Conservation (phyloP, 768 basidiomycete genomes). For the Lactifluus subvellereus region DNA sequence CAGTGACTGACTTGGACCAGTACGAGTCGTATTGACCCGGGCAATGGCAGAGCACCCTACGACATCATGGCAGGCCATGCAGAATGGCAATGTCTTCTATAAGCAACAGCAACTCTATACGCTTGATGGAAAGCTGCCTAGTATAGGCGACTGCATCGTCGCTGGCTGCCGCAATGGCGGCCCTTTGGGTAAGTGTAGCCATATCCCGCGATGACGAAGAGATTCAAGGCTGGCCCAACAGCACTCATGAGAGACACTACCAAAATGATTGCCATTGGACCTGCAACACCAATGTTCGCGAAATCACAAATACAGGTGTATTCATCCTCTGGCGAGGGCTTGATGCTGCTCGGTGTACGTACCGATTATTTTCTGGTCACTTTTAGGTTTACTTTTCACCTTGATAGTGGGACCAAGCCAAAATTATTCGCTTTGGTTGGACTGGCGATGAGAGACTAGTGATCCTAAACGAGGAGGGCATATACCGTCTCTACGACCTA, state of each 20-base stretch:
- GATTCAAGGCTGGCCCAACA: constrained; percentile 29
- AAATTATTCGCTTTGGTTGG: constrained; percentile 80
- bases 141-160: constrained; percentile 72
- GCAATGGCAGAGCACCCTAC: constrained; percentile 65
- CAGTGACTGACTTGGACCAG: too few relatives aligned
- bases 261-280: constrained; percentile 70
- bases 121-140: constrained; percentile 69
- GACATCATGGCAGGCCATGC: constrained; percentile 85
- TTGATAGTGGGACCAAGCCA: constrained; percentile 83
- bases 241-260: constrained; percentile 84
- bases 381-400: constrained; percentile 16
- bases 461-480: constrained; percentile 87
- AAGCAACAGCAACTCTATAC: constrained; percentile 79
- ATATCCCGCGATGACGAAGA: background rate
- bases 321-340: constrained; percentile 74
- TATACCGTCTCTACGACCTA: constrained; percentile 84
- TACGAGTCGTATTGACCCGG: background rate
- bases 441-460: constrained; percentile 75
- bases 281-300: constrained; percentile 47
- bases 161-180: constrained; percentile 84
- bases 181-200: constrained; percentile 61
- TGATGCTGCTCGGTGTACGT: constrained; percentile 69
- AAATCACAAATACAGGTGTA: constrained; percentile 85
- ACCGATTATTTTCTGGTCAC: constrained; percentile 24
- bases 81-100: constrained; percentile 84